These are phyloP conservation scores for Apiospora sp. DNA, from an alignment of 2,329 filamentous ascomycete species.

Conservation along the genomic window DNA sequence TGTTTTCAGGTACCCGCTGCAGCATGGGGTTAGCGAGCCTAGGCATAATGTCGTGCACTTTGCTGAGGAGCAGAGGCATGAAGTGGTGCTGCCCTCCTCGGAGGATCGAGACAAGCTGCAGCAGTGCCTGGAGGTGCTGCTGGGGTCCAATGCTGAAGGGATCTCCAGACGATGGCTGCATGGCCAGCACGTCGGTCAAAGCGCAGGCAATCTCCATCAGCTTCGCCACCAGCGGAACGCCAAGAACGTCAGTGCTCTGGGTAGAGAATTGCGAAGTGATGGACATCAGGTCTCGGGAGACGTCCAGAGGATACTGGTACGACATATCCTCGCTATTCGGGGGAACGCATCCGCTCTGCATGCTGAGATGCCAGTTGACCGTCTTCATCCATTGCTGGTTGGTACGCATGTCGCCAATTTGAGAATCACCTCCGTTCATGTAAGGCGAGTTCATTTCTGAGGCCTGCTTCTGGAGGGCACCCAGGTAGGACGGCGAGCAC, in stretches of 20 bases:
- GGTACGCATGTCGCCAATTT: conserved; percentile 61
- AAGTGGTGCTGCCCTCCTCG: conserved; percentile 81
- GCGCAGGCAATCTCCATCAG: conserved; percentile 79
- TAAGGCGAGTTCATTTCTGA: conserved; percentile 58
- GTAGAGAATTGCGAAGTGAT: conserved; percentile 77
- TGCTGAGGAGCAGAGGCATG: conserved; percentile 77
- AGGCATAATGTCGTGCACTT: conserved; percentile 76
- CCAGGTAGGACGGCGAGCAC: conserved; percentile 64
- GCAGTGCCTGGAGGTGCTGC: conserved; percentile 75
- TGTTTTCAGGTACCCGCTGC: conserved; percentile 63
- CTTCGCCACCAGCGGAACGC: conserved; percentile 81
- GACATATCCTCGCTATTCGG: conserved; percentile 61
- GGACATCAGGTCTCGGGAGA: conserved; percentile 68
- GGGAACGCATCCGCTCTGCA: conserved; percentile 61
- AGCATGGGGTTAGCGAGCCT: conserved; percentile 67
- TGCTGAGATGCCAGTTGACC: conserved; percentile 68
- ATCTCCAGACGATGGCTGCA: conserved; percentile 66
- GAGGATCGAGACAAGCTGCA: conserved; percentile 72
- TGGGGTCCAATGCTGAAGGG: conserved; percentile 73
- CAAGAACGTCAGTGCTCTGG: conserved; percentile 77
- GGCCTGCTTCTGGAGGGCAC: conserved; percentile 68
- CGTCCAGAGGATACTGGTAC: conserved; percentile 69
- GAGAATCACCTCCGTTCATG: conserved; percentile 59
- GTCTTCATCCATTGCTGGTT: conserved; percentile 73
- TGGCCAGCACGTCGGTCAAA: conserved; percentile 75